phyloP scores from a whole-genome alignment of 2,329 filamentous ascomycete genomes.

The Colletotrichum sp. region DNA sequence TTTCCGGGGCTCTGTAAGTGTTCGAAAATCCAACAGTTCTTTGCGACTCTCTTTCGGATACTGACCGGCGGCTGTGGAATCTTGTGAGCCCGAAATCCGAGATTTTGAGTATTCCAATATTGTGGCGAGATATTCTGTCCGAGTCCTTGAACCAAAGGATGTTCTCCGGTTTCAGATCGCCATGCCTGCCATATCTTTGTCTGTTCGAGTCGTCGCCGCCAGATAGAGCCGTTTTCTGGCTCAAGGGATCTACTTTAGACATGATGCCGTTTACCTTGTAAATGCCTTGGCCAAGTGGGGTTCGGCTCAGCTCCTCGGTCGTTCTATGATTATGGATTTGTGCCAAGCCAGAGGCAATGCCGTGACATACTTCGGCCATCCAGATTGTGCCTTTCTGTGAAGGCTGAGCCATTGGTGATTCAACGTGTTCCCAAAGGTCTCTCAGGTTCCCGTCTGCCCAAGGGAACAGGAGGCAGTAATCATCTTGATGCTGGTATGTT shows the following conservation, averaged over 20 bases:
- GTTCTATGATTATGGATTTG: neutral
- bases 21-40: neutral
- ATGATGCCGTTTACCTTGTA: too few relatives aligned
- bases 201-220: neutral
- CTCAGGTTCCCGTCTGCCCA: neutral
- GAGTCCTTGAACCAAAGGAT: neutral
- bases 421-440: neutral
- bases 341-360: neutral
- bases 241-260: neutral
- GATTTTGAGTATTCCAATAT: neutral
- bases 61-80: neutral
- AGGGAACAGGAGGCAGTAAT: neutral
- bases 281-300: too few relatives aligned
- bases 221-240: neutral
- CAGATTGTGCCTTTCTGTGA: neutral
- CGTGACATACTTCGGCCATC: neutral
- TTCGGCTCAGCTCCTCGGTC: neutral
- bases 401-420: neutral
- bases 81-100: neutral
- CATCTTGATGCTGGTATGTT: neutral
- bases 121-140: neutral
- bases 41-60: neutral
- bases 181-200: neutral
- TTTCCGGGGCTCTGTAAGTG: slow-evolving; percentile 19
- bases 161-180: slow-evolving; percentile 4